phyloP scores from a whole-genome alignment of 1,284 basidiomycete species.

The Inonotus hispidus region DNA sequence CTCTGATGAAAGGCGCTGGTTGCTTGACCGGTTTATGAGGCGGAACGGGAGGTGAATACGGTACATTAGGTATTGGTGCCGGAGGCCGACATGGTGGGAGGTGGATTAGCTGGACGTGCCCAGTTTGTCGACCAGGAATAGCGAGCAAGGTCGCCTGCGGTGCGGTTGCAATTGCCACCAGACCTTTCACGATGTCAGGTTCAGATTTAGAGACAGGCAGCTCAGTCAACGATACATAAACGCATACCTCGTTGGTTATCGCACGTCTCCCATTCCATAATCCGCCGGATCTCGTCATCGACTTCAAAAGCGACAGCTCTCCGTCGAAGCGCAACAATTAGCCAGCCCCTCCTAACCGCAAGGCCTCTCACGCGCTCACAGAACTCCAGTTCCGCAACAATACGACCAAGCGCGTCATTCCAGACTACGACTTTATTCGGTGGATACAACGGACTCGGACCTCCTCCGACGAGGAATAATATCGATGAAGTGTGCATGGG shows the following conservation, averaged over 20 bases:
- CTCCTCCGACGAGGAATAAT: conserved; percentile 87
- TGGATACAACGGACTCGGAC: conserved; percentile 84
- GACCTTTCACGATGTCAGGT: conserved; percentile 43
- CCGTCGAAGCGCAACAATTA: conserved; percentile 77
- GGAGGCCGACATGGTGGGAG: conserved; percentile 73
- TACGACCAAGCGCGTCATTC: conserved; percentile 70
- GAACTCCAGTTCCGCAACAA: conserved; percentile 90
- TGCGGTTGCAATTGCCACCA: conserved; percentile 77
- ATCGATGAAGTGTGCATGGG: conserved; percentile 83
- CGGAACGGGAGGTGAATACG: conserved; percentile 35
- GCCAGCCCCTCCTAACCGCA: conserved; percentile 73
- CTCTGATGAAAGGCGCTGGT: conserved; percentile 77
- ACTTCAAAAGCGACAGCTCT: conserved; percentile 80
- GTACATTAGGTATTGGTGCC: conserved; percentile 38
- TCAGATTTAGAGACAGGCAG: conserved; percentile 15
- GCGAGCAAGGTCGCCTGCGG: conserved; percentile 76
- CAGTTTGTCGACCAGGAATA: conserved; percentile 83
- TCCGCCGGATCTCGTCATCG: conserved; percentile 52
- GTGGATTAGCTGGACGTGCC: conserved; percentile 88
- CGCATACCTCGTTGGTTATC: conserved; percentile 79
- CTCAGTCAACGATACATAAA: conserved; percentile 2
- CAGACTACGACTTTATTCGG: conserved; percentile 93
- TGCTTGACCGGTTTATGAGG: conserved; percentile 50
- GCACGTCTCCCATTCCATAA: conserved; percentile 83
- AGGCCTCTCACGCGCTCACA: conserved; percentile 82